Percentiles rank a stretch among this genome's conserved stretches.
Conservation (phyloP, 177 flowering plant genomes). For the Vitis hybrid region DNA sequence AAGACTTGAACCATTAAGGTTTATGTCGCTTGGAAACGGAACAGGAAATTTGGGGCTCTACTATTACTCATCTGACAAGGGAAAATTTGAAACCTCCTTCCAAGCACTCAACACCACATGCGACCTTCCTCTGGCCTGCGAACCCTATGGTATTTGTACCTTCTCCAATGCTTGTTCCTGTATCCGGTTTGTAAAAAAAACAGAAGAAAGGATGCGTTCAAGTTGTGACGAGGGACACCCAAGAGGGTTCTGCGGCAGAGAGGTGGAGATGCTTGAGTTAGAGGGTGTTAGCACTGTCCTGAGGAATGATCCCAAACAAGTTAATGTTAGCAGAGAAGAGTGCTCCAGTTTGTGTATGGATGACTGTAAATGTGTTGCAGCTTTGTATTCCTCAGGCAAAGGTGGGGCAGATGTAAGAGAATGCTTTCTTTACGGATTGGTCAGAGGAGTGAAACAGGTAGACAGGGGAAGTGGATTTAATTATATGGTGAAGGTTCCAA, state of each 20-base stretch:
- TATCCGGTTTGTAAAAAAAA: constrained; percentile 26
- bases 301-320: constrained; percentile 22
- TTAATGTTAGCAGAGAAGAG: constrained; percentile 46
- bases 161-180: constrained; percentile 59
- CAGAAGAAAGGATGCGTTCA: constrained; percentile 1
- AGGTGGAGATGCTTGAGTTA: constrained; percentile 61
- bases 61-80: constrained; percentile 44
- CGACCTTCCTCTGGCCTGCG: constrained; percentile 82
- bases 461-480: constrained; percentile 33
- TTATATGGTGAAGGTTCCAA: constrained; percentile 69
- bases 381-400: constrained; percentile 30
- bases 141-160: constrained; percentile 72
- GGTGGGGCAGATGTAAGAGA: constrained; percentile 12
- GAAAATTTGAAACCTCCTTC: constrained; percentile 59
- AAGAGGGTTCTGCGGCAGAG: constrained; percentile 34
- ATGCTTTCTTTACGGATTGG: constrained; percentile 58
- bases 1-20: constrained; percentile 38
- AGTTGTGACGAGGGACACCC: constrained; percentile 32
- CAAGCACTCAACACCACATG: constrained; percentile 64
- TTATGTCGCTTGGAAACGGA: constrained; percentile 50
- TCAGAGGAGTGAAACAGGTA: constrained; percentile 65
- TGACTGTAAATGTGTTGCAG: constrained; percentile 66
- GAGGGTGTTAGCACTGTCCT: constrained; percentile 50
- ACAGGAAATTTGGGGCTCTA: constrained; percentile 76
- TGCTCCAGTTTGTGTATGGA: constrained; percentile 52